phyloP scores from a whole-genome alignment of 805 yeast genomes.

The Saccharomycopsis fibuligera region DNA sequence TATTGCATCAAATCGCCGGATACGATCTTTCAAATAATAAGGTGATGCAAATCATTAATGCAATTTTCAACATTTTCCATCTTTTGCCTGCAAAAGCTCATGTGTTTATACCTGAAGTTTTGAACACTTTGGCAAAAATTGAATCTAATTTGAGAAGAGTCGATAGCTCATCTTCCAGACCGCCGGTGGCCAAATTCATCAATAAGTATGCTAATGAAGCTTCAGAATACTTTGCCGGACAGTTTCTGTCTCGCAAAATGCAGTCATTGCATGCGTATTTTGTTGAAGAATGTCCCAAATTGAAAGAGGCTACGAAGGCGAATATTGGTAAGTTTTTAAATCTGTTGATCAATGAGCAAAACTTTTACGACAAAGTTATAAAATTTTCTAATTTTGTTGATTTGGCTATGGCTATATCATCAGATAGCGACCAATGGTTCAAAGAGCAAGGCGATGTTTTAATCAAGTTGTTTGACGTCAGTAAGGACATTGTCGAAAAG shows the following conservation, averaged over 20 bases:
- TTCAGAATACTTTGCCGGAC: conserved; percentile 58
- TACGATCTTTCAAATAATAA: conserved; percentile 76
- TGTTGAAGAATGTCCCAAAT: conserved; percentile 47
- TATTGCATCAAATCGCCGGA: conserved; percentile 67
- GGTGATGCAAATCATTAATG: conserved; percentile 80
- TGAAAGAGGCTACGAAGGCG: conserved; percentile 50
- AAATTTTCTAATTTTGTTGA: conserved; percentile 73
- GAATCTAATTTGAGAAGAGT: conserved; percentile 82
- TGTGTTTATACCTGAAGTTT: conserved; percentile 82
- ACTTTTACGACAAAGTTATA: conserved; percentile 47
- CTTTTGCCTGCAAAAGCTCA: conserved; percentile 87
- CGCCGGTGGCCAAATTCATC: conserved; percentile 82
- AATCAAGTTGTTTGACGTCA: conserved; percentile 36
- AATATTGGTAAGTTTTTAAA: conserved; percentile 45
- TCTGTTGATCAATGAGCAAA: conserved; percentile 41
- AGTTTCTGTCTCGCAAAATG: conserved; percentile 62
- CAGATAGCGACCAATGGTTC: conserved; percentile 54
- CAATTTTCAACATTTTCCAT: conserved; percentile 87
- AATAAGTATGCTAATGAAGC: conserved; percentile 77
- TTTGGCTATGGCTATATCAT: conserved; percentile 47
- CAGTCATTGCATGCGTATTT: conserved; percentile 42
- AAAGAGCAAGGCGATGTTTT: conserved; percentile 41
- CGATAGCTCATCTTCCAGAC: conserved; percentile 81
- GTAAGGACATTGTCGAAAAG: conserved; percentile 38
- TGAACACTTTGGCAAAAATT: conserved; percentile 65